These are phyloP conservation scores for Grifola frondosa DNA, from an alignment of 1,284 basidiomycete species.

Conservation along the genomic window DNA sequence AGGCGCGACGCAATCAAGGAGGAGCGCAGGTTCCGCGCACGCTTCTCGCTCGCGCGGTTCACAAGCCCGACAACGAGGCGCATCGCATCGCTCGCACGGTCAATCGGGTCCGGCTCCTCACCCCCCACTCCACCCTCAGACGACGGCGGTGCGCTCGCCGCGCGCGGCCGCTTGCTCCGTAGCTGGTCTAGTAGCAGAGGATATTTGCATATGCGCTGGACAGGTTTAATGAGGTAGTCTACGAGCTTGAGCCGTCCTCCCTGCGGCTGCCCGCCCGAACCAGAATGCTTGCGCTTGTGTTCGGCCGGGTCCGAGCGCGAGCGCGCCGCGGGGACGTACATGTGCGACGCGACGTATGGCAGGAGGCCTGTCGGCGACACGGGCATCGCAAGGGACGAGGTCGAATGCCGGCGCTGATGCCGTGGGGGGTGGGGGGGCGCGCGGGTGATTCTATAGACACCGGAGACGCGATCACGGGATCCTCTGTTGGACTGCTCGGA, in stretches of 20 bases:
- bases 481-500: conserved; percentile 4
- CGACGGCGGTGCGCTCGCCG: conserved; percentile 25
- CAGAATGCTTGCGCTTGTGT: conserved; percentile 11
- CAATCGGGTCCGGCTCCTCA: conserved; percentile 11
- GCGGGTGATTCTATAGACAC: conserved; percentile 4
- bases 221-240: conserved; percentile 88
- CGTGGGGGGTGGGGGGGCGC: conserved; percentile 3
- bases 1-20: conserved; percentile 72
- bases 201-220: conserved; percentile 90
- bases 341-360: conserved; percentile 3
- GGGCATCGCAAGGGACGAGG: conserved; percentile 14
- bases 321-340: background rate
- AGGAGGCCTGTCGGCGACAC: conserved; percentile 1
- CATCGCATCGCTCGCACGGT: conserved; percentile 58
- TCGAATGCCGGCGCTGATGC: conserved; percentile 23
- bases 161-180: conserved; percentile 35
- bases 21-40: conserved; percentile 62
- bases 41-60: conserved; percentile 49
- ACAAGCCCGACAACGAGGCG: conserved; percentile 55
- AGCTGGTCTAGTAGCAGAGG: conserved; percentile 84
- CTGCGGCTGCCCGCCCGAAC: too few species aligned
- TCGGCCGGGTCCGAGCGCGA: conserved; percentile 9
- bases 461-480: conserved; percentile 6
- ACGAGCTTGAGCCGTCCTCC: conserved; percentile 64
- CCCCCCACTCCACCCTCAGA: conserved; percentile 4